Conservation (phyloP, 495 filamentous ascomycete genomes). For the Trypethelium eluteriae region DNA sequence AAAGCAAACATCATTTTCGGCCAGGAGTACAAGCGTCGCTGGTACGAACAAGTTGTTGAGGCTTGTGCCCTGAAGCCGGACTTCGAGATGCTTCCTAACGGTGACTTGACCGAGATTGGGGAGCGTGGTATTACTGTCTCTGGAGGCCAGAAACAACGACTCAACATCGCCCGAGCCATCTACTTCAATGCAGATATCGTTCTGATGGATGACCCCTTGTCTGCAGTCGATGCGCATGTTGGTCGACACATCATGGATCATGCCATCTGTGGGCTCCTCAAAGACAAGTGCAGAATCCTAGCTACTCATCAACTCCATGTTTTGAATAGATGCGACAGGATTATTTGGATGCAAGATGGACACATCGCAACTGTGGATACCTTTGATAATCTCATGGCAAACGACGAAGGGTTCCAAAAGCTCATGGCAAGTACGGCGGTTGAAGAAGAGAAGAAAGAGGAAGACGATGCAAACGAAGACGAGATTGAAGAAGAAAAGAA, state of each 20-base stretch:
- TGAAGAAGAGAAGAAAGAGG: constrained; percentile 53
- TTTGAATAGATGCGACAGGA: constrained; percentile 77
- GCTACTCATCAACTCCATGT: constrained; percentile 95
- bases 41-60: constrained; percentile 54
- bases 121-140: constrained; percentile 75
- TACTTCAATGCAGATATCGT: constrained; percentile 47
- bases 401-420: constrained; percentile 63
- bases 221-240: constrained; percentile 47
- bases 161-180: constrained; percentile 54
- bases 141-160: constrained; percentile 75
- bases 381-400: constrained; percentile 73
- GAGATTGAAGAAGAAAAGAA: constrained; percentile 42
- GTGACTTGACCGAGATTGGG: constrained; percentile 69
- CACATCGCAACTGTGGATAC: constrained; percentile 77
- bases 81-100: constrained; percentile 65
- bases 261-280: constrained; percentile 81
- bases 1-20: constrained; percentile 88
- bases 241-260: constrained; percentile 94
- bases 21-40: constrained; percentile 57
- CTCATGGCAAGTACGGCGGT: constrained; percentile 77
- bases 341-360: constrained; percentile 86
- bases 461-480: constrained; percentile 38
- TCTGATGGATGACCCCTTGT: constrained; percentile 48
- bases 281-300: constrained; percentile 80
- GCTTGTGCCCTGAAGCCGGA: constrained; percentile 67